Evolutionary conservation across 495 filamentous ascomycete species (phyloP).

Genomic region (Aspergillus funiculosus): DNA sequence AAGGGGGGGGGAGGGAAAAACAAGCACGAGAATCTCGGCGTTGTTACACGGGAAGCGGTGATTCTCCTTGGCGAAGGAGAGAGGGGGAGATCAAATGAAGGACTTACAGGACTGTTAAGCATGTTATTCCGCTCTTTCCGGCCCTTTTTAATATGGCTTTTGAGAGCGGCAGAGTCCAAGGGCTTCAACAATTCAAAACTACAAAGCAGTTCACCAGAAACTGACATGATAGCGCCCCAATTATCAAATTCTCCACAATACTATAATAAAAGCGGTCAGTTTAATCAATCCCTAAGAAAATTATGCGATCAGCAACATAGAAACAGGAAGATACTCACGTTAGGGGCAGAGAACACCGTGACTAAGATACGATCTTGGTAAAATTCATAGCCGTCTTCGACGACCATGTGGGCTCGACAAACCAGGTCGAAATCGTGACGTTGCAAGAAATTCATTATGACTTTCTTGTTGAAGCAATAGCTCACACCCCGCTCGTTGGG

Average conservation of each 20-base stretch:
- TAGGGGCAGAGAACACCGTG: constrained; percentile 96
- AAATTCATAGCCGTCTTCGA: constrained; percentile 99
- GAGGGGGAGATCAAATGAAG: constrained; percentile 18
- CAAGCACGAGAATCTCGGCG: constrained; percentile 23
- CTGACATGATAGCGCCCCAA: constrained; percentile 98
- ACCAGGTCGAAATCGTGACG: constrained; percentile 96
- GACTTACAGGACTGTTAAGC: constrained; percentile 88
- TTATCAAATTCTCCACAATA: constrained; percentile 99
- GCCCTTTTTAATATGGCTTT: constrained; percentile 98
- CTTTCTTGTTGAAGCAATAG: constrained; percentile 98
- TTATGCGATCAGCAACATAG: not conserved
- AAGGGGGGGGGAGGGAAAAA: constrained; percentile 3
- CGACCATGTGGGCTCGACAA: constrained; percentile 97
- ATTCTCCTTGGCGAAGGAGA: constrained; percentile 26
- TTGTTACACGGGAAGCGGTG: constrained; percentile 22
- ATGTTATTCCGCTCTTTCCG: constrained; percentile 85
- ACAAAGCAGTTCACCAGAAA: constrained; percentile 86
- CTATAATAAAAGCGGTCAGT: constrained; percentile 41
- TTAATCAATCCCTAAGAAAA: not conserved
- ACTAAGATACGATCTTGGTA: constrained; percentile 94
- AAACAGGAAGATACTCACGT: constrained; percentile 55
- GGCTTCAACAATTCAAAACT: constrained; percentile 97
- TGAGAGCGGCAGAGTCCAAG: constrained; percentile 90
- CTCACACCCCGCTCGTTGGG: constrained; percentile 95
- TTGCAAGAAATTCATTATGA: constrained; percentile 94